Conservation (phyloP, 495 filamentous ascomycete genomes). For the Penicillium malachiteum region DNA sequence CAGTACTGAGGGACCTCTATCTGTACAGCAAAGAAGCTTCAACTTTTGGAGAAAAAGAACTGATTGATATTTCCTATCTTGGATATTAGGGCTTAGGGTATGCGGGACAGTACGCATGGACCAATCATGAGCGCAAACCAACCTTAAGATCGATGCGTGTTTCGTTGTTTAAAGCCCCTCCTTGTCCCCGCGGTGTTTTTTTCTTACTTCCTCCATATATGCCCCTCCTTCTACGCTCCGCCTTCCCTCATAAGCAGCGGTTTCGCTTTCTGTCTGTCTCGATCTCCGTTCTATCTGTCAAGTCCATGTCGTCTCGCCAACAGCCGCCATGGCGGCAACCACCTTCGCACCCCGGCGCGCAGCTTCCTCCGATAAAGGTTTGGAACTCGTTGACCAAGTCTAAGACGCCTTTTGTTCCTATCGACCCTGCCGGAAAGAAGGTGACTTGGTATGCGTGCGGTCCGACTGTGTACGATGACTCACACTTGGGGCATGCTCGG, state of each 20-base stretch:
- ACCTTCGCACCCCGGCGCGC: constrained; percentile 22
- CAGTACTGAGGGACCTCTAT: too few relatives aligned
- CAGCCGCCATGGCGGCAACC: constrained; percentile 54
- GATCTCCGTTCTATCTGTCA: constrained; percentile 4
- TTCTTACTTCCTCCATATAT: constrained; percentile 25
- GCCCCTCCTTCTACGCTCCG: constrained; percentile 25
- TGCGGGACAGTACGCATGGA: constrained; percentile 7
- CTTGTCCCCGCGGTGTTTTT: constrained; percentile 10
- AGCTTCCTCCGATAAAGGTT: constrained; percentile 42
- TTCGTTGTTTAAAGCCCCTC: constrained; percentile 21
- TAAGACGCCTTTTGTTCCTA: constrained; percentile 74
- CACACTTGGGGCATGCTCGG: constrained; percentile 85
- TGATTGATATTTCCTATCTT: constrained; percentile 19
- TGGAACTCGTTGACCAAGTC: constrained; percentile 76
- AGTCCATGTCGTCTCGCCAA: constrained; percentile 37
- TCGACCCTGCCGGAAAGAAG: constrained; percentile 62
- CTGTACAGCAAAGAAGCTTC: not conserved
- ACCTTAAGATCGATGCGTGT: constrained; percentile 18
- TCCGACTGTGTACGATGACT: constrained; percentile 89
- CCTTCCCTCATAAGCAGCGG: constrained; percentile 20
- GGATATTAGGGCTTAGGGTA: constrained; percentile 40
- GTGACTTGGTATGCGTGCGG: constrained; percentile 90
- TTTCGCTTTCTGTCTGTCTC: constrained; percentile 4
- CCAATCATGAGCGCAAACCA: constrained; percentile 13
- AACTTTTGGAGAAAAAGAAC: constrained; percentile 14